Evolutionary conservation across 2,329 filamentous ascomycete genomes (phyloP), one percentile per base, ranked within the genome.

Genomic region (Clarireedia hainanense): DNA sequence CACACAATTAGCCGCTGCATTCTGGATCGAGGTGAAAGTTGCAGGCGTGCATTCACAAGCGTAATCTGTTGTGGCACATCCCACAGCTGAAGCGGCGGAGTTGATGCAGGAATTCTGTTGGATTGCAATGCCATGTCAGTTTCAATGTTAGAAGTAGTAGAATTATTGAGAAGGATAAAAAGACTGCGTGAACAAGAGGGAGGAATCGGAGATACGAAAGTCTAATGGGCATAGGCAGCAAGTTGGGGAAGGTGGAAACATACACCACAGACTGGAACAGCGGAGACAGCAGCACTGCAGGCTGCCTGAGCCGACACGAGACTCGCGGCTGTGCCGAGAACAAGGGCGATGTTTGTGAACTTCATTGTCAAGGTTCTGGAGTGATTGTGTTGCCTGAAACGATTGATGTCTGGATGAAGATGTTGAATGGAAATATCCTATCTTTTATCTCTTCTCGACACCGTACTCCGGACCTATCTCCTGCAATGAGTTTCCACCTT

Each of bases 191-290:
- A 20, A 10, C 26, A 20, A 15, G 15, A 26, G 17, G 10, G 14
- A 3, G 12, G 15, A 34, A 12, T 9, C 30, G 4, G 24, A 9
- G 1, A 20, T 7, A 10, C 20, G 24, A 34, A 20, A n/a, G 6
- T 15, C 14, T 45, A 12, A 34, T 24, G n/a, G 10, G 14, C 6
- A 12, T 45, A 34, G 12, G 4, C 2, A 14, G 10, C 5, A 3
- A 5, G 12, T 7, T 6, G 12, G 47, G 23, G 2, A 14, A 20
- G 47, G 37, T 17, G 12, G 17, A 47, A 14, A 20, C 50, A 49
- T 54, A 54, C 52, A 48, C 52, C 52, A 17, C 52, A 54, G 6
- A 24, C 5, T 23, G 52, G 52, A 2, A 54, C 24, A 5, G 43
- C 43, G 10, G 45, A 23, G 2, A 54, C 45, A 17, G 52, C 52